These are phyloP conservation scores for Monsonia emarginata DNA, from an alignment of 441 rosid genomes.

Conservation along the genomic window DNA sequence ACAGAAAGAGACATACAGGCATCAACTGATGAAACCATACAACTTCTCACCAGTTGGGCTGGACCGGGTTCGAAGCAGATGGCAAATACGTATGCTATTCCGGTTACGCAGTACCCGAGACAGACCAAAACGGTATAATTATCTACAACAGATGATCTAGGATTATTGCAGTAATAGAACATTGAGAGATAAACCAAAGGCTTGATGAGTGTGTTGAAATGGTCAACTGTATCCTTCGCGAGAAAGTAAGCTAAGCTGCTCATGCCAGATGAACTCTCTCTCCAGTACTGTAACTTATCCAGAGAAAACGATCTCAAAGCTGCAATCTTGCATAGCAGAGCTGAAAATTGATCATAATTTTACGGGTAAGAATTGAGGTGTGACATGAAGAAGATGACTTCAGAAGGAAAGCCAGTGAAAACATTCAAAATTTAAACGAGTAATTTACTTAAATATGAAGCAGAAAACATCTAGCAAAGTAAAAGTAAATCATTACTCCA, in stretches of 20 bases:
- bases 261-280: conserved; percentile 82
- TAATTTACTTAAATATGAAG: background rate
- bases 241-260: conserved; percentile 87
- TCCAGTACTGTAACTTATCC: conserved; percentile 83
- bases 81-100: conserved; percentile 73
- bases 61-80: conserved; percentile 69
- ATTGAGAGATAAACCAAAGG: conserved; percentile 81
- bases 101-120: conserved; percentile 85
- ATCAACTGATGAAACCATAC: background rate
- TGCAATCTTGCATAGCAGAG: conserved; percentile 82
- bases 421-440: background rate
- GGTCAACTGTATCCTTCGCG: conserved; percentile 82
- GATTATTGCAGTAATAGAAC: conserved; percentile 96
- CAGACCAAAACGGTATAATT: conserved; percentile 66
- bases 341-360: conserved; percentile 29
- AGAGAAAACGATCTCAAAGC: conserved; percentile 81
- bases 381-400: background rate
- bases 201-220: conserved; percentile 78
- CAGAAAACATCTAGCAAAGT: too few species aligned
- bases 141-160: conserved; percentile 64
- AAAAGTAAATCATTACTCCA: too few species aligned
- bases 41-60: conserved; percentile 76
- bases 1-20: background rate
- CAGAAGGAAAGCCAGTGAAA: background rate
- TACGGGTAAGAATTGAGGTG: background rate